Conservation (phyloP, 805 yeast genomes). For the Priceomyces melissophilus region DNA sequence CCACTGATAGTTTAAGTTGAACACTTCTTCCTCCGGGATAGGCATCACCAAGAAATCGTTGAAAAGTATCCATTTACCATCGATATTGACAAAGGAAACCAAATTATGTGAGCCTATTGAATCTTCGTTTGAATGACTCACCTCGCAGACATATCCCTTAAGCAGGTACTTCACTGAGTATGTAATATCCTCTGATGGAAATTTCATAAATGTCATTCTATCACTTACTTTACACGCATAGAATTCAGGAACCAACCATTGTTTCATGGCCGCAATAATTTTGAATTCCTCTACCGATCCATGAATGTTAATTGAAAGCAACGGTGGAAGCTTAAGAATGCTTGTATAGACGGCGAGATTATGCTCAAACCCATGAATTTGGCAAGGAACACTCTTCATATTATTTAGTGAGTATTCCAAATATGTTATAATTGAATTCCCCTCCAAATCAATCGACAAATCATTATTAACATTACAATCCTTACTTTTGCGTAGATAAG, state of each 20-base stretch:
- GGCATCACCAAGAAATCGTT: conserved; percentile 87
- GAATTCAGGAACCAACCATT: conserved; percentile 65
- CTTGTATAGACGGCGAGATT: conserved; percentile 50
- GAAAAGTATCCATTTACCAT: conserved; percentile 71
- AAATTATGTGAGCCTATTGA: conserved; percentile 49
- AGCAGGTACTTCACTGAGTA: conserved; percentile 53
- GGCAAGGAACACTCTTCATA: conserved; percentile 44
- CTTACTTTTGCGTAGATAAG: conserved; percentile 14
- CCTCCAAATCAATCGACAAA: conserved; percentile 18
- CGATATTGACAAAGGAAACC: conserved; percentile 55
- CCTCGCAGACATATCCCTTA: conserved; percentile 67
- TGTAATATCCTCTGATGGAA: conserved; percentile 19
- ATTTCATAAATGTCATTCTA: conserved; percentile 35
- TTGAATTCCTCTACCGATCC: conserved; percentile 54
- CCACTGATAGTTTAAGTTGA: conserved; percentile 72
- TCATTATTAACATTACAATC: background rate
- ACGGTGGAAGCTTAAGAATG: conserved; percentile 58
- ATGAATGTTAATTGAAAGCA: conserved; percentile 59
- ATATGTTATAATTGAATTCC: conserved; percentile 45
- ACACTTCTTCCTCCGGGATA: conserved; percentile 72
- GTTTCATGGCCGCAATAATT: conserved; percentile 43
- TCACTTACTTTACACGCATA: conserved; percentile 26
- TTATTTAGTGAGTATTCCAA: conserved; percentile 62
- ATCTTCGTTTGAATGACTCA: conserved; percentile 43
- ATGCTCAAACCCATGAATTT: conserved; percentile 27